Evolutionary conservation across 1,284 basidiomycete genomes (phyloP).

Genomic region (Anthracocystis walkeri): DNA sequence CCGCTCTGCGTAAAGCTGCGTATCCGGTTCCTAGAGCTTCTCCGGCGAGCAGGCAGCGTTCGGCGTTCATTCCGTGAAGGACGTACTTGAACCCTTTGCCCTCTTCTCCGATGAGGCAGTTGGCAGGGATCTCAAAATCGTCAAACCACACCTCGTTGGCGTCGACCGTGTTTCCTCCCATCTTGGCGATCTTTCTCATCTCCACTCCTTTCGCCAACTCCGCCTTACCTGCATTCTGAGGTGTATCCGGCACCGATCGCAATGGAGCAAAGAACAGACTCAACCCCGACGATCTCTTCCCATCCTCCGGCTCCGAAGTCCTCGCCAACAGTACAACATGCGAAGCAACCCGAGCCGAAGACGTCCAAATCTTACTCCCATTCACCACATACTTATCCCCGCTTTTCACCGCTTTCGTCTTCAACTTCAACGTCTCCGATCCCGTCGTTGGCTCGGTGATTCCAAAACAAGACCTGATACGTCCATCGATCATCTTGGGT

Average conservation of each 20-base stretch:
- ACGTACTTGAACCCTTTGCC: conserved; percentile 70
- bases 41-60: conserved; percentile 71
- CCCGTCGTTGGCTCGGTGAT: conserved; percentile 70
- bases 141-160: conserved; percentile 70
- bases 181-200: conserved; percentile 68
- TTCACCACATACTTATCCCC: conserved; percentile 62
- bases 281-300: conserved; percentile 61
- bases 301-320: conserved; percentile 59
- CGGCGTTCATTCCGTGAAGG: conserved; percentile 69
- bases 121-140: conserved; percentile 65
- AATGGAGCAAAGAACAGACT: conserved; percentile 57
- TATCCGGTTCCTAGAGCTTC: conserved; percentile 70
- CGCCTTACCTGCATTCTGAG: conserved; percentile 23
- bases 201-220: conserved; percentile 54
- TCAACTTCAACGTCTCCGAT: conserved; percentile 67
- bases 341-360: conserved; percentile 65
- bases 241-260: conserved; percentile 32
- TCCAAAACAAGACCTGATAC: conserved; percentile 69
- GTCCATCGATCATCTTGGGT: conserved; percentile 68
- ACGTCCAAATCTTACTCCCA: conserved; percentile 67
- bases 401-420: conserved; percentile 58
- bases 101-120: conserved; percentile 69
- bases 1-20: conserved; percentile 48
- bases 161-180: conserved; percentile 70
- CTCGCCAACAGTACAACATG: conserved; percentile 69